Base-by-base conservation (phyloP, 352 stramenopile genomes). In the Hyaloperonospora arabidopsidis region DNA sequence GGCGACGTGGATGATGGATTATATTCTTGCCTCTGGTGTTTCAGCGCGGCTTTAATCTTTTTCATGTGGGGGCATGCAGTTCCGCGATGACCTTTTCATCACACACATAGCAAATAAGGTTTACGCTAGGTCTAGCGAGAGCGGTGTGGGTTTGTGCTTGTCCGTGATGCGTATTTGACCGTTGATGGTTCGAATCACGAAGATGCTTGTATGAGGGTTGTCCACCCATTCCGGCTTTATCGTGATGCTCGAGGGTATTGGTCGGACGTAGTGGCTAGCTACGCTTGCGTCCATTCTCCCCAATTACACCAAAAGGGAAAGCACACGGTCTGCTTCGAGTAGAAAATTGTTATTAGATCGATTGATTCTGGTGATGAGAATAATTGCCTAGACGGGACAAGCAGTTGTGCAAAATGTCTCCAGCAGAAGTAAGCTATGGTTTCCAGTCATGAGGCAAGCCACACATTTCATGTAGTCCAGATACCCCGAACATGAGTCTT, bases 401-500 rank as follows among this genome's bases (percentile, higher is more conserved):
- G 49, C 45, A n/a, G 48, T 50, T 8, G 44, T 6, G n/a, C 50
- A 54, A 12, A 54, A 54, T 2, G 38, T 54, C 7, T 63, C 49
- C n/a, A n/a, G n/a, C n/a, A n/a, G 13, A 12, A 63, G 15, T 5
- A 54, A 12, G 10, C n/a, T 54, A 18, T 54, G 45, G n/a, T 59
- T 17, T 5, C 44, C 49, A 1, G 44, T 59, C 57, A 59, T 63
- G 25, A 49, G 49, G 19, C 49, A 49, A 36, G 28, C 15, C 45
- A 63, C 49, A 28, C 51, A 59, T 22, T 63, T 59, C 11, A 63
- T 11, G 15, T 59, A 55, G n/a, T 63, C 45, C 2, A 55, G 21
- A 15, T 55, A 55, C 44, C 54, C 57, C 0, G 49, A 53, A 41
- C 38, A 54, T 0, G 25, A 52, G 45, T 59, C 44, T 52, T 59